Conservation (phyloP, 192 early-diverging fungal species). For the Backusella morwellensis region DNA sequence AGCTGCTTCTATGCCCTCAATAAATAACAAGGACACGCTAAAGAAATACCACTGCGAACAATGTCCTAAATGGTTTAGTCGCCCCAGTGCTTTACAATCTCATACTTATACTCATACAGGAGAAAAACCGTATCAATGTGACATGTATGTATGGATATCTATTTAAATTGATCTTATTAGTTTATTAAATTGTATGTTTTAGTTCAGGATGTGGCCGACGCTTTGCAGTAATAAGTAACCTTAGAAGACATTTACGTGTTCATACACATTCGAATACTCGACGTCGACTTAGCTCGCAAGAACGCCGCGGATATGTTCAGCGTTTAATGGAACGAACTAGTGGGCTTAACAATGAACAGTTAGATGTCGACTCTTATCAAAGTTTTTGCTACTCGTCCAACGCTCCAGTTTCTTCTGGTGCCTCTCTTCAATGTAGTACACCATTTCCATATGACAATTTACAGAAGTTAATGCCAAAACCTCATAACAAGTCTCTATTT, state of each 20-base stretch:
- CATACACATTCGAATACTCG: constrained; percentile 22
- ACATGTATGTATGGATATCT: constrained; percentile 7
- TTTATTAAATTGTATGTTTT: not conserved
- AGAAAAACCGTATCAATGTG: constrained; percentile 26
- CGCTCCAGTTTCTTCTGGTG: not conserved
- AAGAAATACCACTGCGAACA: constrained; percentile 10
- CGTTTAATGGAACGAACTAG: constrained; percentile 8
- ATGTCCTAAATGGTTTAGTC: constrained; percentile 21
- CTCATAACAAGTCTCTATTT: not conserved
- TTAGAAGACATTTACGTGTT: constrained; percentile 54
- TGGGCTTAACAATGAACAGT: not conserved
- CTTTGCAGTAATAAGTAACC: constrained; percentile 65
- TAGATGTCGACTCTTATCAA: not conserved
- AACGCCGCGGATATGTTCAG: constrained; percentile 3
- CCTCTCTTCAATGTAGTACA: not conserved
- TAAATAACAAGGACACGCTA: not conserved
- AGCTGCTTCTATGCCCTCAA: not conserved
- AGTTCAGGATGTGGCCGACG: constrained; percentile 49
- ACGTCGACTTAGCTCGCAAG: constrained; percentile 7
- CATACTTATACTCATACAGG: constrained; percentile 31
- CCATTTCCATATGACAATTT: not conserved
- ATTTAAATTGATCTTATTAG: not conserved
- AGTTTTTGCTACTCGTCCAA: not conserved
- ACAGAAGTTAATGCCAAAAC: not conserved
- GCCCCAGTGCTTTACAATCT: constrained; percentile 18